phyloP scores from a whole-genome alignment of 345 rosid species.

The Balakata baccata region DNA sequence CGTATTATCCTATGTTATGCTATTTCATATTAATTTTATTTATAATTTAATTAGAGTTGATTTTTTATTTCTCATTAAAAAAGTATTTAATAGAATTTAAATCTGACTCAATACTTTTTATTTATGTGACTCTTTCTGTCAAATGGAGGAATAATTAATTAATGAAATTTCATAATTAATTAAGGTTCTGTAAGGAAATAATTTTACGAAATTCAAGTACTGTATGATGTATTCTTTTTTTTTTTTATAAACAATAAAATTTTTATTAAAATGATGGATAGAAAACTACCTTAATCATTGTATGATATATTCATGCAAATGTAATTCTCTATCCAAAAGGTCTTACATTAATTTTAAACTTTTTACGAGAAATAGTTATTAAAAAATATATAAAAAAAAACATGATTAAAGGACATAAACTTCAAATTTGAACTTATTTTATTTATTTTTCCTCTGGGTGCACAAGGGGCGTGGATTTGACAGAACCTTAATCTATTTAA shows the following conservation, averaged over 20 bases:
- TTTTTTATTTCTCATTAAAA: too few species aligned
- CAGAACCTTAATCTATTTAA: conserved; percentile 8
- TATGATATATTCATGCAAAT: not conserved
- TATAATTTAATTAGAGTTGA: too few species aligned
- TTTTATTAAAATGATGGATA: too few species aligned
- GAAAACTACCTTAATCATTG: too few species aligned
- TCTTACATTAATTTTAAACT: not conserved
- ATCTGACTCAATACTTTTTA: too few species aligned
- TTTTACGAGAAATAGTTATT: not conserved
- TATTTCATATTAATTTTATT: too few species aligned
- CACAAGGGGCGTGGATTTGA: not conserved
- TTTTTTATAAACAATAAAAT: too few species aligned
- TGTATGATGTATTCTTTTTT: not conserved
- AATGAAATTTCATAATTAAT: not conserved
- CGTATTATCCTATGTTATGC: too few species aligned
- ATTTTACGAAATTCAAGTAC: not conserved
- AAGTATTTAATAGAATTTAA: too few species aligned
- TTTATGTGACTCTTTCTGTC: too few species aligned
- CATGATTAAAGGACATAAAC: not conserved
- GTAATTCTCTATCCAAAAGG: not conserved
- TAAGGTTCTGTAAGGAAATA: not conserved
- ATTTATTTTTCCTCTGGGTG: too few species aligned
- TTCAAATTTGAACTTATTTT: not conserved
- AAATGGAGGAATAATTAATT: not conserved
- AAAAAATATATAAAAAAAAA: not conserved